Evolutionary conservation across 148 eudicot genomes (phyloP).

Genomic region (Hydrangea macrophylla): DNA sequence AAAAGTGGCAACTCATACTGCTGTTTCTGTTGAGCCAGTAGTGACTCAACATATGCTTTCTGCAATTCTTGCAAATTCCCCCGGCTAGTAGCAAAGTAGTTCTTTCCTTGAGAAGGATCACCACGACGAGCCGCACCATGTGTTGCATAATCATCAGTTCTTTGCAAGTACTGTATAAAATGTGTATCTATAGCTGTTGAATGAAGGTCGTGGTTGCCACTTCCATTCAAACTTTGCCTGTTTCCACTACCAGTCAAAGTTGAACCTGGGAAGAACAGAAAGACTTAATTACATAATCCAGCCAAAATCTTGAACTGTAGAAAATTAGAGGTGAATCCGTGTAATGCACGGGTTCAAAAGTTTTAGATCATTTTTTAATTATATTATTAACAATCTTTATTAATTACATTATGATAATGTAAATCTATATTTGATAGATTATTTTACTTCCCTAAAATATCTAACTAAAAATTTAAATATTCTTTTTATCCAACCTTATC

Average conservation of each 20-base stretch:
- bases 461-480: no score
- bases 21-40: conserved; percentile 40
- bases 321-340: no score
- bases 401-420: no score
- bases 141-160: conserved; percentile 17
- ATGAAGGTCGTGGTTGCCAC: conserved; percentile 28
- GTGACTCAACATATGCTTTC: conserved; percentile 36
- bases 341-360: no score
- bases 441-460: no score
- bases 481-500: no score
- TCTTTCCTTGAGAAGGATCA: conserved; percentile 24
- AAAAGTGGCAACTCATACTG: conserved; percentile 25
- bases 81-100: conserved; percentile 11
- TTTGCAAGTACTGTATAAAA: conserved; percentile 25
- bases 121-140: conserved; percentile 13
- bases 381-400: no score
- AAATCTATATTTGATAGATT: no score
- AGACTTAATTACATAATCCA: neutral
- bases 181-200: conserved; percentile 22
- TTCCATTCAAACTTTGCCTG: conserved; percentile 18
- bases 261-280: conserved; percentile 15
- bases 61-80: conserved; percentile 30
- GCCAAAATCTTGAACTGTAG: neutral
- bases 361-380: no score
- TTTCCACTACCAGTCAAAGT: conserved; percentile 19